Percentiles rank a stretch among this genome's conserved stretches.
phyloP scores from a whole-genome alignment of 768 basidiomycete species.

The Tremella mesenterica region DNA sequence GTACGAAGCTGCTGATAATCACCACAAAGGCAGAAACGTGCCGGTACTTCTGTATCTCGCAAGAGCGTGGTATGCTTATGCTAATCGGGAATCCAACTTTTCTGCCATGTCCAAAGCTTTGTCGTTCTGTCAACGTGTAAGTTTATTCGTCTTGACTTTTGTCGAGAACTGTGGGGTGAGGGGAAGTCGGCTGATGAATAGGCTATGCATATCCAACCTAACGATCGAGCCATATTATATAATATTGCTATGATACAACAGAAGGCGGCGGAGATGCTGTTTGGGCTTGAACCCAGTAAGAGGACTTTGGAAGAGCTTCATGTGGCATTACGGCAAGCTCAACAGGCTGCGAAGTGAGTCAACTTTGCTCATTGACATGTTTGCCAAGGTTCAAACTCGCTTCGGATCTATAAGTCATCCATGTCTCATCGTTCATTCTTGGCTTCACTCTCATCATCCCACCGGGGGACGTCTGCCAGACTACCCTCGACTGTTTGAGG shows the following conservation, averaged over 20 bases:
- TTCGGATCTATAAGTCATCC: too few relatives aligned
- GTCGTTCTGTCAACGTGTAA: conserved; percentile 68
- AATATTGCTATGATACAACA: conserved; percentile 99
- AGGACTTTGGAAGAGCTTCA: conserved; percentile 73
- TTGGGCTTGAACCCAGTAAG: conserved; percentile 62
- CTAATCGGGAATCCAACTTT: conserved; percentile 78
- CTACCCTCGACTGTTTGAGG: not conserved
- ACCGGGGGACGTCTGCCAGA: too few relatives aligned
- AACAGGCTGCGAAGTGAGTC: conserved; percentile 73
- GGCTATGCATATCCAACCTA: conserved; percentile 76
- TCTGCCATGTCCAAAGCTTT: conserved; percentile 74
- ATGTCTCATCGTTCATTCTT: too few relatives aligned
- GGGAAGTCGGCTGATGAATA: conserved; percentile 46
- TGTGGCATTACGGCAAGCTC: conserved; percentile 66
- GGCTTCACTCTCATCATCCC: too few relatives aligned
- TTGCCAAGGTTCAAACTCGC: too few relatives aligned
- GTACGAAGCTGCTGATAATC: conserved; percentile 87
- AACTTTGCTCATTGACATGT: too few relatives aligned
- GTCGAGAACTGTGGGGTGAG: not conserved
- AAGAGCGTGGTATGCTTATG: conserved; percentile 89
- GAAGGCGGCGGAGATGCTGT: conserved; percentile 83
- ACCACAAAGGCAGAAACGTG: conserved; percentile 64
- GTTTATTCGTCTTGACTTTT: conserved; percentile 10
- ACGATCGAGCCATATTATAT: conserved; percentile 81
- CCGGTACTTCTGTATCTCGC: conserved; percentile 74